Base-by-base conservation (phyloP, 2,329 filamentous ascomycete genomes). In the Ophiostoma triangulosporum region DNA sequence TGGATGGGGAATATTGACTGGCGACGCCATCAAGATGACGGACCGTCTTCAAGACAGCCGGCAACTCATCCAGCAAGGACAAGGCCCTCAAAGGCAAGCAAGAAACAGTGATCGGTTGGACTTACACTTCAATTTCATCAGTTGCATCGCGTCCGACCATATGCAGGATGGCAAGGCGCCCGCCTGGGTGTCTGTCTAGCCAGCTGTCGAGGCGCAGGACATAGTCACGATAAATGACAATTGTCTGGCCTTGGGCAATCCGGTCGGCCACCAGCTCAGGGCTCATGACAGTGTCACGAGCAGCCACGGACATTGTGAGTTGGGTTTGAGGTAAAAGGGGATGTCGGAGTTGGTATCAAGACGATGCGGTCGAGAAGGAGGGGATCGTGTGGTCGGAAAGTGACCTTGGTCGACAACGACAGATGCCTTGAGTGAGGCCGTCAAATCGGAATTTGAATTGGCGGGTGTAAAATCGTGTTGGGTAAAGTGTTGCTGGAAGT, bases 61-160 rank as follows among this genome's bases (percentile, higher is more conserved):
- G n/a, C n/a, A n/a, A n/a, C n/a, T n/a, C n/a, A n/a, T n/a, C n/a
- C n/a, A n/a, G n/a, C n/a, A n/a, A n/a, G n/a, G n/a, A n/a, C n/a
- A n/a, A n/a, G n/a, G n/a, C n/a, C n/a, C n/a, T n/a, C n/a, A n/a
- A n/a, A n/a, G n/a, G n/a, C 29, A 31, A 6, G 29, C 29, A 31
- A 31, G 29, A 31, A 31, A 31, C 29, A 31, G 29, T 6, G 6
- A 2, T 17, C 20, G 2, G n/a, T 7, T 14, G 20, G 20, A 45
- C 58, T 69, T 73, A 79, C 76, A 72, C 73, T 57, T 74, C 74
- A 60, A 80, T 79, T 62, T 80, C 76, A 61, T 78, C 74, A 20
- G 75, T 77, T 24, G 77, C 75, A 65, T 80, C 77, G 63, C 70
- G 71, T 53, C 77, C 77, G 4, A 80, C 73, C 75, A 80, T 81